Conservation (phyloP, 208 protist genomes). For the Endotrypanum monterogeii region DNA sequence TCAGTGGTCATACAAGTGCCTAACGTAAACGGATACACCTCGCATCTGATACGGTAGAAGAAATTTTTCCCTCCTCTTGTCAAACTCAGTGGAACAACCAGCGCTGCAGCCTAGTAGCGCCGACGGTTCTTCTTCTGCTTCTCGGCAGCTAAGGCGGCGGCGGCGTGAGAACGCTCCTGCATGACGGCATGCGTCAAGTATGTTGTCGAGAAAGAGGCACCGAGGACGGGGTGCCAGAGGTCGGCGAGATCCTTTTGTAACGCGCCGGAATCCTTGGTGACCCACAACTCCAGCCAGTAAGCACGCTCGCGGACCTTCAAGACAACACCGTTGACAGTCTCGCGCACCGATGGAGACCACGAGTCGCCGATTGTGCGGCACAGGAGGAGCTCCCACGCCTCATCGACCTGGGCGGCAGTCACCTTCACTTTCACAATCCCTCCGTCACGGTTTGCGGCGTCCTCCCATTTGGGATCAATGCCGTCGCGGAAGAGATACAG, state of each 20-base stretch:
- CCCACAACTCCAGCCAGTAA: conserved; percentile 85
- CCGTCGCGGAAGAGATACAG: conserved; percentile 96
- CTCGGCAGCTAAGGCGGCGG: conserved; percentile 38
- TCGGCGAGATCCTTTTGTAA: conserved; percentile 69
- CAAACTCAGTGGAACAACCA: not conserved
- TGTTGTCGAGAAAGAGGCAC: conserved; percentile 44
- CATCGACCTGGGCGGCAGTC: conserved; percentile 44
- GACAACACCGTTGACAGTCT: conserved; percentile 79
- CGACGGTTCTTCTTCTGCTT: conserved; percentile 50
- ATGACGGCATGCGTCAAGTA: conserved; percentile 69
- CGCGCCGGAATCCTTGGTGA: conserved; percentile 62
- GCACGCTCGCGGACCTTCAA: conserved; percentile 77
- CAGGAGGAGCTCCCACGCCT: conserved; percentile 83
- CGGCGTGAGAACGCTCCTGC: conserved; percentile 59
- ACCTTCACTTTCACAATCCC: conserved; percentile 81
- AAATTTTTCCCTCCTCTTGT: not conserved
- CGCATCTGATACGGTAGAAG: not conserved
- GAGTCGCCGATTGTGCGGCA: conserved; percentile 83
- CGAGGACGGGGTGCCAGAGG: conserved; percentile 60
- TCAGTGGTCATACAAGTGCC: conserved; percentile 2
- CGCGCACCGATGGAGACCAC: conserved; percentile 67
- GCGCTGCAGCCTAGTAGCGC: conserved; percentile 26
- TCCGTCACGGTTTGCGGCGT: conserved; percentile 86
- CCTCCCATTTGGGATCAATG: conserved; percentile 97
- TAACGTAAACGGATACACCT: not conserved